phyloP scores from a whole-genome alignment of 2,329 filamentous ascomycete genomes.

The Cordyceps tenuipes region DNA sequence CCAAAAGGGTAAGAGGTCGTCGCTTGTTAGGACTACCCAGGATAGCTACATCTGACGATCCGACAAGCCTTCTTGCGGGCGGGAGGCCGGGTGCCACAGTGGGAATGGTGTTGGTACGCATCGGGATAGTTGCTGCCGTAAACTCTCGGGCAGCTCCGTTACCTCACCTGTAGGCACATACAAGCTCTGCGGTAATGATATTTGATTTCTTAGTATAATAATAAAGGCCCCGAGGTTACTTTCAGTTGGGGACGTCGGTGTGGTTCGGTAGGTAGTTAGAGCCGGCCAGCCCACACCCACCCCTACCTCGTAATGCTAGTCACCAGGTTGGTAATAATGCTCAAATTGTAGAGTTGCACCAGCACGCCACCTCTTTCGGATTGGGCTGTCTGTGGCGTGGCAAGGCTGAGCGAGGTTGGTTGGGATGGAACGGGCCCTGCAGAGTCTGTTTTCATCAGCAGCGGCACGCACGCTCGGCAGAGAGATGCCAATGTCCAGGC shows the following conservation, averaged over 20 bases:
- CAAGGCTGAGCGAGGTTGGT: constrained; percentile 6
- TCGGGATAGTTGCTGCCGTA: background rate
- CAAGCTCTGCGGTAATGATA: background rate
- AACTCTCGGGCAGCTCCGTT: background rate
- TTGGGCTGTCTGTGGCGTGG: constrained; percentile 5
- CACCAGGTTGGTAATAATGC: background rate
- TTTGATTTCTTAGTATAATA: background rate
- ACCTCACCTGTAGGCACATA: background rate
- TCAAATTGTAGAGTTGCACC: background rate
- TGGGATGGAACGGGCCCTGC: background rate
- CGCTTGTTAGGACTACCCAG: background rate
- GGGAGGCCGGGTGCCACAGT: background rate
- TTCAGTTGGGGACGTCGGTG: background rate
- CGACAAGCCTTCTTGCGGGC: background rate
- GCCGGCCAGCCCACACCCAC: background rate
- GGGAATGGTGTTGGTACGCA: background rate
- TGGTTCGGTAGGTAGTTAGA: background rate
- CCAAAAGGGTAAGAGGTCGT: background rate
- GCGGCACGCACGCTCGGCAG: background rate
- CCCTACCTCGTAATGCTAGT: background rate
- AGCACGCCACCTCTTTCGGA: constrained; percentile 1
- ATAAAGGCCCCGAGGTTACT: background rate
- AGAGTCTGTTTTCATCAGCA: background rate
- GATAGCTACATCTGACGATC: background rate
- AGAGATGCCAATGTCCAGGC: background rate